Conservation (phyloP, 345 rosid genomes). For the Durio zibethinus region DNA sequence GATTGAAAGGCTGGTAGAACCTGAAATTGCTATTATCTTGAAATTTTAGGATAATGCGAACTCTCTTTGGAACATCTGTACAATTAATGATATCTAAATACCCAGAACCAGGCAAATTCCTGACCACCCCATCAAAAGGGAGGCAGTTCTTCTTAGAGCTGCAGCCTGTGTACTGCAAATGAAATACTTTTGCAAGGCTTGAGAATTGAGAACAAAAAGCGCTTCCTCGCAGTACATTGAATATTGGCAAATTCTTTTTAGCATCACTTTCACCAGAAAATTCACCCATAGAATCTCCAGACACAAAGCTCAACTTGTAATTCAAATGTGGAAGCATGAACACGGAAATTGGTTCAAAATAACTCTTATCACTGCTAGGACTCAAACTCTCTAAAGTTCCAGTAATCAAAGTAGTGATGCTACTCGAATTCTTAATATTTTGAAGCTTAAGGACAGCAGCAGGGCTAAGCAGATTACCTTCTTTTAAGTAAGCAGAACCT, state of each 20-base stretch:
- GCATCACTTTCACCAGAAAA: slow-evolving; percentile 14
- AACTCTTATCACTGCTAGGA: slow-evolving; percentile 12
- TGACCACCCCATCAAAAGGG: slow-evolving; percentile 10
- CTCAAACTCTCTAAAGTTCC: slow-evolving; percentile 41
- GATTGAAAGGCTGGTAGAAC: slow-evolving; percentile 12
- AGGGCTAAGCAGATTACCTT: slow-evolving; percentile 14
- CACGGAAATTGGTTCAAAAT: slow-evolving; percentile 35
- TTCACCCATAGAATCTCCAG: slow-evolving; percentile 5
- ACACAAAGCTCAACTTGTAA: slow-evolving; percentile 17
- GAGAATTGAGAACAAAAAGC: slow-evolving; percentile 24
- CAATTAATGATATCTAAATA: slow-evolving; percentile 31
- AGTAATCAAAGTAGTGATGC: slow-evolving; percentile 35
- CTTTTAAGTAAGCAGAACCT: slow-evolving; percentile 9
- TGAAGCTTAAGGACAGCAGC: slow-evolving; percentile 41
- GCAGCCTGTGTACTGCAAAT: slow-evolving; percentile 24
- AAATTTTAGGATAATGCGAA: slow-evolving; percentile 22
- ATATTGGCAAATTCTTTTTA: slow-evolving; percentile 11
- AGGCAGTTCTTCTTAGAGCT: slow-evolving; percentile 15
- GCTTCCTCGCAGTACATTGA: not conserved
- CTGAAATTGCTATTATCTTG: too few species aligned
- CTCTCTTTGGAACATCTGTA: slow-evolving; percentile 4
- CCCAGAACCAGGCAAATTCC: slow-evolving; percentile 25
- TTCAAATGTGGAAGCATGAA: slow-evolving; percentile 33
- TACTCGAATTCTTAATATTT: slow-evolving; percentile 25
- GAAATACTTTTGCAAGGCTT: slow-evolving; percentile 6